Evolutionary conservation across 345 rosid species (phyloP).

Genomic region (Durio zibethinus): DNA sequence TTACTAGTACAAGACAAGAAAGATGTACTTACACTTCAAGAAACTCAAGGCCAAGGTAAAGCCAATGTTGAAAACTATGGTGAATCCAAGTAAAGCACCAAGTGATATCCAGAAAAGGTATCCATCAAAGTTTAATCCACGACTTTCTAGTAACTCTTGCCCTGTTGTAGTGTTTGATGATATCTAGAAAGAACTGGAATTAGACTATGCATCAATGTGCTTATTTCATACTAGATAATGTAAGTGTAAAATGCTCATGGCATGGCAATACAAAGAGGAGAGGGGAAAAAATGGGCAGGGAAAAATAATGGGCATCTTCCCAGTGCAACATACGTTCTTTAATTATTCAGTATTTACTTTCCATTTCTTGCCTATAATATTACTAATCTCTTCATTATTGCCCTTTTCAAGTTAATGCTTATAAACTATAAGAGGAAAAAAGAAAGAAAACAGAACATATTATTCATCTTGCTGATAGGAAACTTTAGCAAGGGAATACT

Average conservation of each 20-base stretch:
- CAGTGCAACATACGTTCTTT: background rate
- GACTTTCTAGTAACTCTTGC: conserved; percentile 41
- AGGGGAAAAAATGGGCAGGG: background rate
- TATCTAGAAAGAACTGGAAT: conserved; percentile 2
- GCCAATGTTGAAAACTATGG: conserved; percentile 54
- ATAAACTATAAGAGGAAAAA: no score
- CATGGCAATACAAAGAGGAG: background rate
- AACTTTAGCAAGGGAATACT: no score
- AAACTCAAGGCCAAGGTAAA: conserved; percentile 63
- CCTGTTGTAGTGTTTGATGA: conserved; percentile 53
- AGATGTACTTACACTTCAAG: conserved; percentile 51
- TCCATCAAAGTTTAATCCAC: conserved; percentile 54
- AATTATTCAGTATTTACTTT: background rate
- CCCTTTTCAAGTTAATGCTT: no score
- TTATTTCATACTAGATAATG: background rate
- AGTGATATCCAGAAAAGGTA: conserved; percentile 61
- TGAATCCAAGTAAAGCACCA: conserved; percentile 54
- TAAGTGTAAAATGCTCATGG: background rate
- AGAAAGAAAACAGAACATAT: no score
- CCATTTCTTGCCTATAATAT: background rate
- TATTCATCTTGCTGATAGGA: no score
- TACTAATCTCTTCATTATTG: no score
- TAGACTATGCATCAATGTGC: background rate
- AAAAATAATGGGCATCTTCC: background rate
- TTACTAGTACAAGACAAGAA: background rate